phyloP scores from a whole-genome alignment of 176 grass and related monocot species.

The Carex pumila region DNA sequence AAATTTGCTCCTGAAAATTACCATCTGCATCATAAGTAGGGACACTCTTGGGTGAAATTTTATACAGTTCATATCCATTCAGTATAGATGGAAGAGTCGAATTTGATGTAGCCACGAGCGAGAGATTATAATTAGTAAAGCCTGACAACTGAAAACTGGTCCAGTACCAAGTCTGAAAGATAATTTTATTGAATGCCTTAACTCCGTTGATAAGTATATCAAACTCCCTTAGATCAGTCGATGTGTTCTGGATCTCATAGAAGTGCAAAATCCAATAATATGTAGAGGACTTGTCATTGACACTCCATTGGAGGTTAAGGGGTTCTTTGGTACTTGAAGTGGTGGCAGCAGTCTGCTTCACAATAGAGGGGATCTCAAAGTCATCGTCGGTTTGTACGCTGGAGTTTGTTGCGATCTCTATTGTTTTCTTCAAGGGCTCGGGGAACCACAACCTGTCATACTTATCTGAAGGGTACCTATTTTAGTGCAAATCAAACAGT shows the following conservation, averaged over 20 bases:
- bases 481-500: neutral
- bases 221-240: constrained; percentile 14
- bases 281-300: neutral
- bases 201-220: constrained; percentile 18
- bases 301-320: neutral
- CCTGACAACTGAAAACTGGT: neutral
- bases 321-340: neutral
- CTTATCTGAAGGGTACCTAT: constrained; percentile 34
- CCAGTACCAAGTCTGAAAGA: neutral
- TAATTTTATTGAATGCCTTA: neutral
- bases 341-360: constrained; percentile 26
- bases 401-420: neutral
- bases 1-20: neutral
- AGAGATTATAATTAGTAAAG: neutral
- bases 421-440: neutral
- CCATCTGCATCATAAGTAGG: neutral
- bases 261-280: constrained; percentile 20
- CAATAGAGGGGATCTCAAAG: constrained; percentile 9
- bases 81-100: constrained; percentile 16
- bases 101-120: neutral
- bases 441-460: constrained; percentile 35
- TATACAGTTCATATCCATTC: constrained; percentile 33
- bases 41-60: too few relatives aligned
- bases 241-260: constrained; percentile 8
- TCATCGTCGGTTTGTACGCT: neutral